Base-by-base conservation (phyloP, 2,329 filamentous ascomycete genomes). In the Leptosphaerulina australis region DNA sequence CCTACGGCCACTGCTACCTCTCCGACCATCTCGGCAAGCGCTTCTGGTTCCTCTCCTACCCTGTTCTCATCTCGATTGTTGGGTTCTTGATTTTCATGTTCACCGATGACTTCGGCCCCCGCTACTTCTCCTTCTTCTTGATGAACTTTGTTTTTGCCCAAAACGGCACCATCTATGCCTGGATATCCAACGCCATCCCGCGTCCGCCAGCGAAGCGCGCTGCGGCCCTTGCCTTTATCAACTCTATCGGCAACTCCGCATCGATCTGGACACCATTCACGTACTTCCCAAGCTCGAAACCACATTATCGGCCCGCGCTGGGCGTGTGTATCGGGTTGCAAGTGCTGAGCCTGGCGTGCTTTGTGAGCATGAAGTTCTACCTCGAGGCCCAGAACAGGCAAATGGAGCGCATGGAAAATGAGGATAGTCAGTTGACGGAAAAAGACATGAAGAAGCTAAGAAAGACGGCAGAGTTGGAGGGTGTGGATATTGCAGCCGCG, bases 1-100 rank as follows among this genome's bases (percentile, higher is more conserved):
- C 55, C 15, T 65, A 77, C 21, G 56, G 56, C 4, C 76, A 80
- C 58, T 74, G 73, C 14, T 68, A 68, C 44, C 33, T 72, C 21
- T 77, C 76, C 7, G 78, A 80, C 54, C 68, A 67, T 7, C 33
- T 73, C 21, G 67, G 66, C 29, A 72, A 74, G 34, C 72, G 78
- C 4, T 80, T 79, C 67, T 79, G 59, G 57, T 66, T 66, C 46
- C 44, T 63, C 25, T 44, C 37, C 2, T 64, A 81, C 54, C 81
- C 81, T 0, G 77, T 82, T 22, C 74, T 76, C 2, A 67, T 83
- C 54, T 76, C 76, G 9, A 78, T 82, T 25, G 55, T 77, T 20
- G 81, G 81, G 6, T 81, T 77, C 48, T 62, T 82, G 34, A 69
- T 83, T 46, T 83, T 82, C 70, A 83, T 83, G 78, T 76, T 76